Evolutionary conservation across 2,329 filamentous ascomycete species (phyloP), one percentile per base, ranked within the genome.

Genomic region (Epichloe glyceriae): DNA sequence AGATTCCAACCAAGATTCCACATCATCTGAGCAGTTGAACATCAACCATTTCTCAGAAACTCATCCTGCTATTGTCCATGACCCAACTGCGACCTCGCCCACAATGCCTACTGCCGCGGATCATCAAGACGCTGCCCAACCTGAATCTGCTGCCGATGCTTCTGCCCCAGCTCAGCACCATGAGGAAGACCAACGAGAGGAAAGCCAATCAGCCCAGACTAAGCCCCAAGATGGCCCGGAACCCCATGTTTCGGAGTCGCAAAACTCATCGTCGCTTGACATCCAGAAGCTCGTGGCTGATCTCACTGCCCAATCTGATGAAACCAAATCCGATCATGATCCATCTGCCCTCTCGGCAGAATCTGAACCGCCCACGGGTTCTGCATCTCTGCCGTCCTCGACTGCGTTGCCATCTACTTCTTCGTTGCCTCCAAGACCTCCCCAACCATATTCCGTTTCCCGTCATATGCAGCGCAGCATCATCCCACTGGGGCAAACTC

Each of bases 401-500:
- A 60, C 65, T 56, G 62, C 63, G 38, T 56, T 70, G 56, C 64
- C 64, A 56, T 61, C 63, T 34, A 60, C 68, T 39, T 62, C 72
- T 54, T 68, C 73, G 60, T 65, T 78, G 53, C 75, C 73, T 58
- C 64, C 72, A 50, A 69, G 70, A 58, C 73, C 72, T 47, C 71
- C 71, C 46, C 56, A 67, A 53, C 65, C 70, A 30, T 66, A 71
- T 53, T 61, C 63, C 52, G 57, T 60, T 50, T 56, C 66, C 66
- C 68, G 52, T 60, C 66, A 53, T 67, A 69, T 61, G 57, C 60
- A 40, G 66, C 68, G 43, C 66, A 68, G 51, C 62, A 67, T 55
- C 63, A 68, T 51, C 65, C 63, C 51, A 51, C 58, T 46, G 60
- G 60, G 50, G 53, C 65, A 50, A 62, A 60, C 55, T 49, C 62